A percentile compares a stretch with the other conserved stretches of the same genome.
Evolutionary conservation across 306 rosid genomes (phyloP).

Genomic region (Castanea crenata): DNA sequence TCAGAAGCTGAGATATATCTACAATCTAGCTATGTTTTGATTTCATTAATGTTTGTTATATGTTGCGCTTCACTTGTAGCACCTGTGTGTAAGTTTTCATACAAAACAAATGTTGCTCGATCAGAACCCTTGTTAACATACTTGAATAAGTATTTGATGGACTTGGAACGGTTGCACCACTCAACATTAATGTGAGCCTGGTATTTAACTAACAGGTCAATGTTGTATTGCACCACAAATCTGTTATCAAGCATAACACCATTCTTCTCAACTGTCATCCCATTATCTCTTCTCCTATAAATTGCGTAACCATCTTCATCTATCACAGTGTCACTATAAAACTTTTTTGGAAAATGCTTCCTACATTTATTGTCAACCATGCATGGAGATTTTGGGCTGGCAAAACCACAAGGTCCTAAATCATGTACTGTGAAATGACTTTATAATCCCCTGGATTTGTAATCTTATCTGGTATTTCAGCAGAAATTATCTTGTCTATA

Average conservation of each 20-base stretch:
- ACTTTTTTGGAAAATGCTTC: not conserved
- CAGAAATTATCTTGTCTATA: too few species aligned
- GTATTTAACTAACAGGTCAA: too few species aligned
- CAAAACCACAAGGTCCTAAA: not conserved
- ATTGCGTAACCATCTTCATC: not conserved
- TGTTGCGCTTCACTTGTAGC: not conserved
- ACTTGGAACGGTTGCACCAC: not conserved
- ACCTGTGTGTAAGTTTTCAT: not conserved
- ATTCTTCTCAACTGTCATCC: too few species aligned
- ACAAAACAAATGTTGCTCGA: not conserved
- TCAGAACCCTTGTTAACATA: not conserved
- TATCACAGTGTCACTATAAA: not conserved
- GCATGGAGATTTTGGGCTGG: not conserved
- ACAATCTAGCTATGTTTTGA: not conserved
- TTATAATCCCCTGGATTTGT: too few species aligned
- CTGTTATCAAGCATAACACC: too few species aligned
- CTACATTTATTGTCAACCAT: not conserved
- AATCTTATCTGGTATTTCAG: too few species aligned
- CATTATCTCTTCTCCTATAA: too few species aligned
- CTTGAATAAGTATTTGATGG: not conserved
- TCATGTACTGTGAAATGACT: not conserved
- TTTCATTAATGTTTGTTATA: too few species aligned
- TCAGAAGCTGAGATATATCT: not conserved
- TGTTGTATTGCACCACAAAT: too few species aligned
- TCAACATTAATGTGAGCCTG: too few species aligned